phyloP scores from a whole-genome alignment of 176 grass and related monocot genomes.

The Calamus simplicifolius region DNA sequence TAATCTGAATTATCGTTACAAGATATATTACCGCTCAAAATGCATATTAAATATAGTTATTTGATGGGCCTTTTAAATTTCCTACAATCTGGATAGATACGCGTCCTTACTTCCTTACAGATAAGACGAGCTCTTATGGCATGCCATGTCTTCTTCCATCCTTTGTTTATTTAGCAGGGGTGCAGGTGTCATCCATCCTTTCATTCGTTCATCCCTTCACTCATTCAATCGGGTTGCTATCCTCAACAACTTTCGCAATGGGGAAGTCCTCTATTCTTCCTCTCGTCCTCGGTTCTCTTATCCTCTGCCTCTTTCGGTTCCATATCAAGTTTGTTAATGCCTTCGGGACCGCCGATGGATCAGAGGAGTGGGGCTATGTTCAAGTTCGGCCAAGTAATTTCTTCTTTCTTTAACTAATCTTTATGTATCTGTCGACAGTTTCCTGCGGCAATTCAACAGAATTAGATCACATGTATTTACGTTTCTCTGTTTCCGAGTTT shows the following conservation, averaged over 20 bases:
- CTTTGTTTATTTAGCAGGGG: too few species aligned
- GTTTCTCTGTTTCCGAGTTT: not conserved
- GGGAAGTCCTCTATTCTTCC: not conserved
- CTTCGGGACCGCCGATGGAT: slow-evolving; percentile 48
- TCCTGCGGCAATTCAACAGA: too few species aligned
- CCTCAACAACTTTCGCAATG: not conserved
- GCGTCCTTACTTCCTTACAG: too few species aligned
- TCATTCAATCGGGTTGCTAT: not conserved
- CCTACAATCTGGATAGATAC: too few species aligned
- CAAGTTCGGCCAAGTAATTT: slow-evolving; percentile 76
- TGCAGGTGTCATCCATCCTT: too few species aligned
- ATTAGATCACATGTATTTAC: not conserved
- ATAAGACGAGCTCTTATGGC: too few species aligned
- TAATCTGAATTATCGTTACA: too few species aligned
- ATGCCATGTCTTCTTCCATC: too few species aligned
- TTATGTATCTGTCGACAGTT: not conserved
- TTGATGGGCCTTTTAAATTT: too few species aligned
- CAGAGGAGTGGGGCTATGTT: slow-evolving; percentile 92
- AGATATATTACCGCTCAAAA: too few species aligned
- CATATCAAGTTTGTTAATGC: slow-evolving; percentile 3
- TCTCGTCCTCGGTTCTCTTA: not conserved
- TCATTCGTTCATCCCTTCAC: too few species aligned
- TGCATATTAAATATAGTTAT: too few species aligned
- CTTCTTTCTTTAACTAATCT: not conserved
- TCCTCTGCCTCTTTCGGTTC: slow-evolving; percentile 5